Base-by-base conservation (phyloP, 805 yeast genomes). In the Cyberlindnera euphorbiae region DNA sequence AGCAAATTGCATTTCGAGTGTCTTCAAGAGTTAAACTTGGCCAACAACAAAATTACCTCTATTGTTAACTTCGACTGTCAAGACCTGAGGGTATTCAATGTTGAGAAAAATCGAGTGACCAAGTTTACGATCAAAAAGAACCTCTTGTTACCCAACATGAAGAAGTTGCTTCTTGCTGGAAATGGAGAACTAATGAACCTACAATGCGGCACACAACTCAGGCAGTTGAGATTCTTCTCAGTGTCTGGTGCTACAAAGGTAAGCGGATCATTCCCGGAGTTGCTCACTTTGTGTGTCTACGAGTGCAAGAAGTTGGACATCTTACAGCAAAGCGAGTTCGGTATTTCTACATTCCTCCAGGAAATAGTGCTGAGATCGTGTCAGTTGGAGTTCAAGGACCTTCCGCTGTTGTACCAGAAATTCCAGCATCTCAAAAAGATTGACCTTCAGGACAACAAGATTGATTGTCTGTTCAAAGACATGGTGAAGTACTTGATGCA, bases 11-110 rank as follows among this genome's bases (percentile, higher is more conserved):
- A 34, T 7, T 19, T 38, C 13, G 23, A 32, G 2, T 66, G 29
- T 9, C 24, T 51, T 27, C 32, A 33, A 10, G 43, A 41, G 19
- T 19, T 52, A 27, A 34, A 42, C 22, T 12, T 51, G 10, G 32
- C 42, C 12, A 29, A 38, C 17, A 51, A 45, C 27, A 28, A 36
- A 9, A 38, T 53, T 5, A 30, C 34, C 11, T 15, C 12, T 4
- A 19, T 42, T 12, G 35, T 24, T 23, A 26, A 26, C 26, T 28
- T 36, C 6, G 10, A 18, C 9, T 18, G 32, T 19, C 28, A 18
- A 3, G 14, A 12, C 2, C 14, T 42, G 28, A 29, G 39, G 26
- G 15, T 32, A 8, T 32, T 39, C 22, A 43, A 39, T 19, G 13
- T 36, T 19, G 44, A 37, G 23, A 8, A 22, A 7, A 39, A 43